These are phyloP conservation scores for Metschnikowia lachancei DNA, from an alignment of 805 yeast species.

Conservation along the genomic window DNA sequence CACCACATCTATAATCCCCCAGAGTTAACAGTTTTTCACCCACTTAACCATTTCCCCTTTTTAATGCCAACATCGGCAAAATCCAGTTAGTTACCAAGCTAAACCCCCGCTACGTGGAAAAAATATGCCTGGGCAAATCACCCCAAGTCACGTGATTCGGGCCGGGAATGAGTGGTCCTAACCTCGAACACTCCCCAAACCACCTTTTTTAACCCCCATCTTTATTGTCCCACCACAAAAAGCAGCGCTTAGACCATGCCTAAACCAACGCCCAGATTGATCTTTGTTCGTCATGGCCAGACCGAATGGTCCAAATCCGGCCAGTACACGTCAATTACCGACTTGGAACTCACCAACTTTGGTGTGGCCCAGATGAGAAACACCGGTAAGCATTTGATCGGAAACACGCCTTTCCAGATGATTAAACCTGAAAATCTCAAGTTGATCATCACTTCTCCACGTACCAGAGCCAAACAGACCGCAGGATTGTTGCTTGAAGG, in stretches of 20 bases:
- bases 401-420: slow-evolving; percentile 47
- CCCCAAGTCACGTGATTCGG: not conserved
- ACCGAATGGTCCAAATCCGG: slow-evolving; percentile 96
- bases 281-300: slow-evolving; percentile 81
- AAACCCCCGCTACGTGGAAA: no score
- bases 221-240: no score
- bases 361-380: slow-evolving; percentile 75
- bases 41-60: no score
- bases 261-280: slow-evolving; percentile 56
- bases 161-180: no score
- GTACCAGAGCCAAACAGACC: slow-evolving; percentile 76
- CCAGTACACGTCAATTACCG: slow-evolving; percentile 86
- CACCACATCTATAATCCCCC: no score
- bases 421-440: slow-evolving; percentile 64
- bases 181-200: no score
- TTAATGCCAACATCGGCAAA: no score
- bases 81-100: no score
- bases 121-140: no score
- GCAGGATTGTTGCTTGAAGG: slow-evolving; percentile 57
- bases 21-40: no score
- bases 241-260: slow-evolving; percentile 7
- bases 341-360: slow-evolving; percentile 68
- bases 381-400: slow-evolving; percentile 71
- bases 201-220: no score
- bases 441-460: slow-evolving; percentile 74